phyloP scores from a whole-genome alignment of 257 asterid genomes.

The Apocynum venetum region DNA sequence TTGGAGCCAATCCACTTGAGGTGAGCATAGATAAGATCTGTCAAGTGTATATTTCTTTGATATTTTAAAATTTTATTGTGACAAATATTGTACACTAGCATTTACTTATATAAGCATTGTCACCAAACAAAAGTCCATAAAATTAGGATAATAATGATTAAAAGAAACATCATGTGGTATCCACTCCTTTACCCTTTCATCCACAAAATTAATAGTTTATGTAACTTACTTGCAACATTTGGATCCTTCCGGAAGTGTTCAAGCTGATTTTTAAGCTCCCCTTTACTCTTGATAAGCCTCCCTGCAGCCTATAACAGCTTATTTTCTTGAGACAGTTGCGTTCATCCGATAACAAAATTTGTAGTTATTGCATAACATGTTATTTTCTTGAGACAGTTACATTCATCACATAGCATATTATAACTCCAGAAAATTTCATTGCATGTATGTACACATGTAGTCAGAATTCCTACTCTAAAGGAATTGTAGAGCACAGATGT shows the following conservation, averaged over 20 bases:
- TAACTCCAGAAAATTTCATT: background rate
- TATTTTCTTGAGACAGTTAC: background rate
- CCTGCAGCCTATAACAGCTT: slow-evolving; percentile 66
- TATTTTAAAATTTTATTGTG: background rate
- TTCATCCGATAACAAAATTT: background rate
- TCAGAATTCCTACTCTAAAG: background rate
- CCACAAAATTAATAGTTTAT: slow-evolving; percentile 18
- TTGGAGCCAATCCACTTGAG: background rate
- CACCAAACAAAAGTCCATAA: background rate
- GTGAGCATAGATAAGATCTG: background rate
- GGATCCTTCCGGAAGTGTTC: slow-evolving; percentile 64
- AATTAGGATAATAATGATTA: background rate
- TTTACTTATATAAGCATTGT: background rate
- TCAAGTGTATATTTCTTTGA: background rate
- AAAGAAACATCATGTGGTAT: background rate
- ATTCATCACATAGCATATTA: background rate
- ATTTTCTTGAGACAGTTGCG: background rate
- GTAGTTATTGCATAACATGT: background rate
- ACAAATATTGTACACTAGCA: background rate
- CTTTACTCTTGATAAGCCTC: slow-evolving; percentile 71
- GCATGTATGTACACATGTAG: background rate
- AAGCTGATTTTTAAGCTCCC: slow-evolving; percentile 66
- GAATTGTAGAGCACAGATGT: background rate
- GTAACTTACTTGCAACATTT: slow-evolving; percentile 50
- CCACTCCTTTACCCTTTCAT: background rate